Conservation (phyloP, 169 alveolate genomes). For the Plasmodium coatneyi region DNA sequence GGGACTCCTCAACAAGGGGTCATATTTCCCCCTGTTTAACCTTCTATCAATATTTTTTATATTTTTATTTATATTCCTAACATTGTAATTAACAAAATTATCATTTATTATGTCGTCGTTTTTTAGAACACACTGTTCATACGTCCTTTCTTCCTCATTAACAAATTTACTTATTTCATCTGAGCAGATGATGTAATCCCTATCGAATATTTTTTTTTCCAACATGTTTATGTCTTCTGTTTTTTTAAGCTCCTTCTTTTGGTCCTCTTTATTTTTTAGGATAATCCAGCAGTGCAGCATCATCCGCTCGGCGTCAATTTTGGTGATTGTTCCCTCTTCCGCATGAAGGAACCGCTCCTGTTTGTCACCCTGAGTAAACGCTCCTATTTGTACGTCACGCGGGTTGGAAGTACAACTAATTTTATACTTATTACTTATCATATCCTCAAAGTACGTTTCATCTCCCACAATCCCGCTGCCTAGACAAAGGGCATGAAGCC, state of each 20-base stretch:
- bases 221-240: constrained; percentile 51
- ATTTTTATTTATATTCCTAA: constrained; percentile 53
- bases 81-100: constrained; percentile 55
- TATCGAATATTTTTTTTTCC: constrained; percentile 55
- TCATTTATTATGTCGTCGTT: constrained; percentile 30
- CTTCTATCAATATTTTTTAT: constrained; percentile 47
- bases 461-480: constrained; percentile 76
- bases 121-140: constrained; percentile 64
- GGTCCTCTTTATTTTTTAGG: constrained; percentile 17
- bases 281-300: constrained; percentile 75
- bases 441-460: constrained; percentile 73
- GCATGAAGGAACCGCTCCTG: background rate
- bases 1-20: background rate
- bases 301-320: constrained; percentile 66
- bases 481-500: constrained; percentile 49
- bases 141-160: constrained; percentile 54
- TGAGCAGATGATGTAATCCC: constrained; percentile 58
- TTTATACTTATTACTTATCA: constrained; percentile 56
- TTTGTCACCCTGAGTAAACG: background rate
- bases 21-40: constrained; percentile 11
- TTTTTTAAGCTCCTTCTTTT: constrained; percentile 13
- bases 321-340: background rate
- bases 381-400: background rate
- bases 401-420: background rate
- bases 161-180: constrained; percentile 61